A percentile compares a stretch with the other conserved stretches of the same genome.
phyloP scores from a whole-genome alignment of 2,329 filamentous ascomycete genomes.

The Penicillium psychrosexuale region DNA sequence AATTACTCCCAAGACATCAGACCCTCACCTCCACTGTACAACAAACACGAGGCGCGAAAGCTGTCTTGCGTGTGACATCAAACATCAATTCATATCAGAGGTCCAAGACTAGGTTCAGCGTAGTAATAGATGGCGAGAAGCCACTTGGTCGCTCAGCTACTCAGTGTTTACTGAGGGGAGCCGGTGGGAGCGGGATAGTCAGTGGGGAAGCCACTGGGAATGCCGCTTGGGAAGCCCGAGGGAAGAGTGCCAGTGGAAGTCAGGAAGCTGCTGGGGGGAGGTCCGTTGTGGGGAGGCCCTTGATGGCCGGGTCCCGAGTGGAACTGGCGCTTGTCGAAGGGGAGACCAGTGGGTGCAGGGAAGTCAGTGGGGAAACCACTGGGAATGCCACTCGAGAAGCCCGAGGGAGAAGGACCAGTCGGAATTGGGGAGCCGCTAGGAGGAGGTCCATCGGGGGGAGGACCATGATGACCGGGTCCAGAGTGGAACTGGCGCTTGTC shows the following conservation, averaged over 20 bases:
- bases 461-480: not conserved
- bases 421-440: not conserved
- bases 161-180: not conserved
- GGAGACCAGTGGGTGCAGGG: not conserved
- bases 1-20: slow-evolving; percentile 1
- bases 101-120: not conserved
- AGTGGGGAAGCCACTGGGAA: not conserved
- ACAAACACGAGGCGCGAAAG: not conserved
- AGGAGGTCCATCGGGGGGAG: not conserved
- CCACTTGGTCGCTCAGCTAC: not conserved
- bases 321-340: too few species aligned
- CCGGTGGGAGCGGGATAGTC: not conserved
- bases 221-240: not conserved
- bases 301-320: not conserved
- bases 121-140: not conserved
- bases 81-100: not conserved
- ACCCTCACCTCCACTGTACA: not conserved
- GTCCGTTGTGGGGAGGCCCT: not conserved
- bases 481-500: not conserved
- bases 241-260: not conserved
- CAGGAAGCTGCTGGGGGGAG: not conserved
- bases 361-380: not conserved
- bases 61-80: not conserved
- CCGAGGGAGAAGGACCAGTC: not conserved
- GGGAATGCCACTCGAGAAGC: not conserved